phyloP scores from a whole-genome alignment of 371 early-diverging fungal genomes.

The Apophysomyces ossiformis region DNA sequence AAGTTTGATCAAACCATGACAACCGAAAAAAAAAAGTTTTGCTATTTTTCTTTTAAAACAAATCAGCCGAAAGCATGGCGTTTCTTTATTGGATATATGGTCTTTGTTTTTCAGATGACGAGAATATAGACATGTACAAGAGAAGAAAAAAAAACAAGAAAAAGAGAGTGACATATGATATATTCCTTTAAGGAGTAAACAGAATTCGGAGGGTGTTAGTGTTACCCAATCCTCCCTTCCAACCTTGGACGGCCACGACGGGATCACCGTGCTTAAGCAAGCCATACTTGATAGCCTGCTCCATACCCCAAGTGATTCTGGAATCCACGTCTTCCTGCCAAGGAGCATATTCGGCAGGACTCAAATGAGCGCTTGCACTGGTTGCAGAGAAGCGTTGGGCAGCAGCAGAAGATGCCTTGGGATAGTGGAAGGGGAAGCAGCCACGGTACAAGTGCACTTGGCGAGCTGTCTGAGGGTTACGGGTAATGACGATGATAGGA shows the following conservation, averaged over 20 bases:
- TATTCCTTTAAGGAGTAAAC: conserved; percentile 33
- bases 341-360: conserved; percentile 54
- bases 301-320: conserved; percentile 79
- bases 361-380: conserved; percentile 34
- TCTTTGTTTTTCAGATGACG: neutral
- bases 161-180: neutral
- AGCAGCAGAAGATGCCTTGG: conserved; percentile 50
- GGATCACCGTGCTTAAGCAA: conserved; percentile 70
- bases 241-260: conserved; percentile 85
- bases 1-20: no score
- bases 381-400: conserved; percentile 28
- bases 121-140: conserved; percentile 2
- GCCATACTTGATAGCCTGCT: conserved; percentile 69
- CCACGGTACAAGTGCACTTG: conserved; percentile 90
- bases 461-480: conserved; percentile 84
- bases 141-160: neutral
- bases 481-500: conserved; percentile 93
- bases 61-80: no score
- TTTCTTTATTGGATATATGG: neutral
- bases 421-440: conserved; percentile 89
- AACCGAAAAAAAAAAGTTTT: no score
- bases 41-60: no score
- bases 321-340: conserved; percentile 90
- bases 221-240: conserved; percentile 82
- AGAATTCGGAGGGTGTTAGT: conserved; percentile 87